Conservation (phyloP, 2,329 filamentous ascomycete species). For the Claviceps cyperi region DNA sequence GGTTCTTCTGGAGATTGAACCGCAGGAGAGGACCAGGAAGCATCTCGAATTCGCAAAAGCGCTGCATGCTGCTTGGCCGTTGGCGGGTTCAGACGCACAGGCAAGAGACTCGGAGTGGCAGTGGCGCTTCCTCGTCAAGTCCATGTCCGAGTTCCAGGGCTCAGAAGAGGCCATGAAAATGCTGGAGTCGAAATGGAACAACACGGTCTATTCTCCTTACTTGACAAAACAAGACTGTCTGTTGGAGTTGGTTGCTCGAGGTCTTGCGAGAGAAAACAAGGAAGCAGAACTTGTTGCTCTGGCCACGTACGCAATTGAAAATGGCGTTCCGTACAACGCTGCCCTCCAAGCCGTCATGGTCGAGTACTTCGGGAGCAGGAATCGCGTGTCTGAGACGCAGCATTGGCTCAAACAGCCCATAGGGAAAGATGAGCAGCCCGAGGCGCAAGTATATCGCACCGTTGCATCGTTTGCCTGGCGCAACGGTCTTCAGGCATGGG, state of each 20-base stretch:
- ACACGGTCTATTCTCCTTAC: conserved; percentile 9
- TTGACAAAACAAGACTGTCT: conserved; percentile 11
- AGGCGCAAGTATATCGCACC: conserved; percentile 13
- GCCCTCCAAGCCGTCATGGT: conserved; percentile 41
- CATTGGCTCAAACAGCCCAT: conserved; percentile 50
- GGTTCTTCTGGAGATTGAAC: conserved; percentile 25
- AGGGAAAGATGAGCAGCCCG: conserved; percentile 10
- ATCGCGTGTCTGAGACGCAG: conserved; percentile 47
- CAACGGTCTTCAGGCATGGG: conserved; percentile 47
- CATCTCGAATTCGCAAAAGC: conserved; percentile 33
- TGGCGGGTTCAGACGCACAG: conserved; percentile 9
- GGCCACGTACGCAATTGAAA: conserved; percentile 33
- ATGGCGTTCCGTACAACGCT: conserved; percentile 29
- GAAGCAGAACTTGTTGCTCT: conserved; percentile 44
- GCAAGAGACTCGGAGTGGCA: conserved; percentile 9
- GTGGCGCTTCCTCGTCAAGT: conserved; percentile 19
- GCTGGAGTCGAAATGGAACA: conserved; percentile 20
- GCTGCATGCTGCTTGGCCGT: conserved; percentile 22
- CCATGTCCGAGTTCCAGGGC: conserved; percentile 39
- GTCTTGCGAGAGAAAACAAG: conserved; percentile 46
- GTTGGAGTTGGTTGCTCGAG: conserved; percentile 25
- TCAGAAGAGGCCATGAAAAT: conserved; percentile 36
- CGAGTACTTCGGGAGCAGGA: conserved; percentile 43
- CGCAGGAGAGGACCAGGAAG: conserved; percentile 27
- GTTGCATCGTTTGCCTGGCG: conserved; percentile 39